Evolutionary conservation across 2,329 filamentous ascomycete species (phyloP).

Genomic region (Tolypocladium tundrense): DNA sequence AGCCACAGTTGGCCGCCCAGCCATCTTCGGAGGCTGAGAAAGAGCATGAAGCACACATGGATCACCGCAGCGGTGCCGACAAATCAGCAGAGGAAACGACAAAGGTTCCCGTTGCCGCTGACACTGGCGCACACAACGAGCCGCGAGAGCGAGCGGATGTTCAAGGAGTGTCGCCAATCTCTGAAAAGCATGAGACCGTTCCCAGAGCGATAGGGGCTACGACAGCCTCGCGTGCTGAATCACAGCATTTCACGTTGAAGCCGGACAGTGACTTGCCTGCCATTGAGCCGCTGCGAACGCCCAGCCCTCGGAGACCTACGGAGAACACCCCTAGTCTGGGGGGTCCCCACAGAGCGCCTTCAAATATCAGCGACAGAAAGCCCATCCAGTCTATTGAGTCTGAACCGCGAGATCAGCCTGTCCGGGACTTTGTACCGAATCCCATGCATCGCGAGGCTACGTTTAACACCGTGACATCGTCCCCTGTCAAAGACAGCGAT

Average conservation of each 20-base stretch:
- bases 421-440: slow-evolving; percentile 23
- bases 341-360: slow-evolving; percentile 8
- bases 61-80: neutral
- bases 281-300: slow-evolving; percentile 22
- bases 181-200: neutral
- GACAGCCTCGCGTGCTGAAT: neutral
- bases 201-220: neutral
- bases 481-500: slow-evolving; percentile 59
- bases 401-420: slow-evolving; percentile 11
- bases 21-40: neutral
- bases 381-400: slow-evolving; percentile 2
- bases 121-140: no score
- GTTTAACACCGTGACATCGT: slow-evolving; percentile 37
- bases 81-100: neutral
- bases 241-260: slow-evolving; percentile 3
- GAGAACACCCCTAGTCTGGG: slow-evolving; percentile 27
- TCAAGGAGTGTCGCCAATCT: neutral
- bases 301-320: slow-evolving; percentile 15
- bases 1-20: neutral
- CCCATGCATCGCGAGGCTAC: slow-evolving; percentile 31
- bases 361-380: neutral
- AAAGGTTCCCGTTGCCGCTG: neutral
- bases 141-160: neutral
- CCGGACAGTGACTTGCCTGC: slow-evolving; percentile 10
- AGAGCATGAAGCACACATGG: neutral